Evolutionary conservation across 2,329 filamentous ascomycete genomes (phyloP).

Genomic region (Xylariaceae sp.): DNA sequence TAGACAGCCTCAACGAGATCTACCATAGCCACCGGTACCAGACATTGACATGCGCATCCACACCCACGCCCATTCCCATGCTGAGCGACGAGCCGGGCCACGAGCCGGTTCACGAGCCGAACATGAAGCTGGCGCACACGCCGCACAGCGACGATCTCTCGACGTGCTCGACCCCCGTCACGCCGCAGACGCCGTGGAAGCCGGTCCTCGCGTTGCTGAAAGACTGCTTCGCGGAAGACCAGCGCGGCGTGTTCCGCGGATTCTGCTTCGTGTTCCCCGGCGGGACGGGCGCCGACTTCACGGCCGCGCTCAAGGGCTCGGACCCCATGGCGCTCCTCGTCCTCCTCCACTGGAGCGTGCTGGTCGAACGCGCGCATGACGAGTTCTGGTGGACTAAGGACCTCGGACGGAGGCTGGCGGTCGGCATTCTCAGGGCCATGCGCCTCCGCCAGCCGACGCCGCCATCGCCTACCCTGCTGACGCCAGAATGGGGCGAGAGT

Average conservation of each 20-base stretch:
- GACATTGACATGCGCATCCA: constrained; percentile 1
- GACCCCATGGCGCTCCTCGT: constrained; percentile 35
- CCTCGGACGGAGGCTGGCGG: constrained; percentile 20
- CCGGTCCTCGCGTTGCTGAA: constrained; percentile 24
- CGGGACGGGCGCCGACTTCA: constrained; percentile 29
- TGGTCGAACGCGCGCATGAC: constrained; percentile 24
- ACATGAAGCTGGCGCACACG: constrained; percentile 4
- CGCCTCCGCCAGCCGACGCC: constrained; percentile 4
- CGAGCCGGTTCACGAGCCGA: constrained; percentile 8
- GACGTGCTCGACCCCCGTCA: not conserved
- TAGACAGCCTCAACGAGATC: constrained; percentile 20
- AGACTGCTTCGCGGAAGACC: constrained; percentile 33
- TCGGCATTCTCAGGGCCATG: constrained; percentile 26
- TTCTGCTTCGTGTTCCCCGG: constrained; percentile 30
- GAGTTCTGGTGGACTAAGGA: constrained; percentile 24
- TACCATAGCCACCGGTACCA: constrained; percentile 13
- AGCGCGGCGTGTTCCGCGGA: constrained; percentile 27
- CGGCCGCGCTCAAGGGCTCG: constrained; percentile 23
- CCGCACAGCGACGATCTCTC: constrained; percentile 6
- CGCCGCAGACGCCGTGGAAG: constrained; percentile 14
- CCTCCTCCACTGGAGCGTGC: constrained; percentile 34
- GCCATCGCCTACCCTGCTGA: constrained; percentile 9
- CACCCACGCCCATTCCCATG: not conserved
- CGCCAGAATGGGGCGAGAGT: constrained; percentile 23
- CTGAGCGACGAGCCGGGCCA: no score